phyloP scores from a whole-genome alignment of 768 basidiomycete genomes.

The Serendipita vermifera region DNA sequence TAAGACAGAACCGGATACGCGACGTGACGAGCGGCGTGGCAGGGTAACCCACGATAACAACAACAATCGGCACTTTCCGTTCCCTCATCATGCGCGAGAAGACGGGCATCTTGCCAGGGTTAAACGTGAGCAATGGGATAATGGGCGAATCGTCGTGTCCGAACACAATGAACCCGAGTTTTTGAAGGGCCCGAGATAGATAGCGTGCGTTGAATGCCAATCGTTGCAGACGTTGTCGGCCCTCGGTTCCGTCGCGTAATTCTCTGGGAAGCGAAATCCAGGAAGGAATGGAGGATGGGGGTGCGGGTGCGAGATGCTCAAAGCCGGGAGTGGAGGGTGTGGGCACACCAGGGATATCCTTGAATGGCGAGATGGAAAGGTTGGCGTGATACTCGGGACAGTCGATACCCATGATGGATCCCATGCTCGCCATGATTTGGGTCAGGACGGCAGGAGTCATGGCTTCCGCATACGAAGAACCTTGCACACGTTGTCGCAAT shows the following conservation, averaged over 20 bases:
- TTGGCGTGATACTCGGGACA: slow-evolving; percentile 18
- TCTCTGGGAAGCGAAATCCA: slow-evolving; percentile 67
- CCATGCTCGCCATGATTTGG: slow-evolving; percentile 86
- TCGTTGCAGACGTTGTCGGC: slow-evolving; percentile 64
- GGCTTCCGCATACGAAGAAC: slow-evolving; percentile 76
- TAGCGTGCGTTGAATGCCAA: slow-evolving; percentile 94
- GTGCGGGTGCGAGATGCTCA: slow-evolving; percentile 55
- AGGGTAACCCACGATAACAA: slow-evolving; percentile 83
- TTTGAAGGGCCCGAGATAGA: slow-evolving; percentile 69
- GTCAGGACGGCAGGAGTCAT: slow-evolving; percentile 85
- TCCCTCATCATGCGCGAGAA: slow-evolving; percentile 81
- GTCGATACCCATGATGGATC: slow-evolving; percentile 85
- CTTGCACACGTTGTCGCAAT: slow-evolving; percentile 68
- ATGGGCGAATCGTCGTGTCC: slow-evolving; percentile 87
- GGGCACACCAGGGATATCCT: neutral
- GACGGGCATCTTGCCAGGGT: slow-evolving; percentile 85
- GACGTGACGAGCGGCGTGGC: slow-evolving; percentile 82
- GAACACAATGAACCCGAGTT: slow-evolving; percentile 94
- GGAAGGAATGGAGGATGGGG: slow-evolving; percentile 47
- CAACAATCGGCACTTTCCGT: slow-evolving; percentile 64
- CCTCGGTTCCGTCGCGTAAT: slow-evolving; percentile 75
- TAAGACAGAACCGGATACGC: slow-evolving; percentile 87
- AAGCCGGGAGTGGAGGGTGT: neutral
- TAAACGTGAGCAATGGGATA: slow-evolving; percentile 82
- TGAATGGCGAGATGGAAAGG: neutral